phyloP scores from a whole-genome alignment of 345 rosid species.

The Ceriops decandra region DNA sequence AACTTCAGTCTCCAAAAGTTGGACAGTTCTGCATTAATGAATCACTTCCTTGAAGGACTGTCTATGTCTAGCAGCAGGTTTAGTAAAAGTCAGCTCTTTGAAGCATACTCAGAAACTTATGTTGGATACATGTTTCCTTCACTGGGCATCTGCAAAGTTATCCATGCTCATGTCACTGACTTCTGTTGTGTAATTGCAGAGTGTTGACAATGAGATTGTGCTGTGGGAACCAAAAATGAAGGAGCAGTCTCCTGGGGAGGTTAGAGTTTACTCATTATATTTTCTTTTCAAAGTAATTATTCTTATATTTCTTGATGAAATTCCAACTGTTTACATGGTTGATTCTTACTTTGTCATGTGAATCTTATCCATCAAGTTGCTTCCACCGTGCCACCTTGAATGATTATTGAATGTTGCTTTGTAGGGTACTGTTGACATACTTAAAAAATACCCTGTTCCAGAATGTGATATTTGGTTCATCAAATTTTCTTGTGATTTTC shows the following conservation, averaged over 20 bases:
- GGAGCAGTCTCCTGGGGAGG: conserved; percentile 99
- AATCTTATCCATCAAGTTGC: neutral
- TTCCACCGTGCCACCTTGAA: neutral
- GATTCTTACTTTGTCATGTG: neutral
- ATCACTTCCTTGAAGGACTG: no score
- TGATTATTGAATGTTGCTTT: neutral
- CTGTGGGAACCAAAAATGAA: conserved; percentile 94
- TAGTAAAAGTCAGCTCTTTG: neutral
- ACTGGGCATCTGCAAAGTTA: neutral
- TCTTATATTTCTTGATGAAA: neutral
- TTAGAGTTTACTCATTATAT: conserved; percentile 25
- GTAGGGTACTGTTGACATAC: conserved; percentile 87
- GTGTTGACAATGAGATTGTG: conserved; percentile 94
- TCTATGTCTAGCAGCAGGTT: no score
- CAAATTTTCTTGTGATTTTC: conserved; percentile 90
- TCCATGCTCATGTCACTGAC: conserved; percentile 10
- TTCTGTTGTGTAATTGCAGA: conserved; percentile 42
- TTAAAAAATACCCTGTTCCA: conserved; percentile 87
- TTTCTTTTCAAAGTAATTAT: neutral
- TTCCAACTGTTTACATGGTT: neutral
- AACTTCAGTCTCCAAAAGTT: neutral
- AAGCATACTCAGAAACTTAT: neutral
- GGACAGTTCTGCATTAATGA: no score
- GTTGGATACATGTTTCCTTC: neutral
- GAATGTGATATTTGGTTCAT: conserved; percentile 96